phyloP scores from a whole-genome alignment of 306 rosid genomes.

The Sicyos edulis region DNA sequence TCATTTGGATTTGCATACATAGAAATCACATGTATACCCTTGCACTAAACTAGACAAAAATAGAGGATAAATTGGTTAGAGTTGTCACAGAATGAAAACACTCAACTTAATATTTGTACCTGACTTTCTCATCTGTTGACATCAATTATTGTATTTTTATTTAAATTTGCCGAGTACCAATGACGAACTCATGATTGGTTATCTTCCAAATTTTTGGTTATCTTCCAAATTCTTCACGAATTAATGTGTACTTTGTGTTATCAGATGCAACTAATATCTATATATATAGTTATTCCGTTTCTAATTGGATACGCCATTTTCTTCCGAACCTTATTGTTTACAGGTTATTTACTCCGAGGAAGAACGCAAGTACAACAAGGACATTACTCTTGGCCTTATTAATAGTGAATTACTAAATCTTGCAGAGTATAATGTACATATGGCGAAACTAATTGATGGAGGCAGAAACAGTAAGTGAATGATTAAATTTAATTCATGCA shows the following conservation, averaged over 20 bases:
- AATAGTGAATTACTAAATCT: constrained; percentile 82
- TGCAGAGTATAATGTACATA: constrained; percentile 93
- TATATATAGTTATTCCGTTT: background rate
- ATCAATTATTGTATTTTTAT: background rate
- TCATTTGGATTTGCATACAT: background rate
- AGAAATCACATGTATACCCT: background rate
- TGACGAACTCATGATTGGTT: background rate
- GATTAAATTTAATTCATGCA: constrained; percentile 11
- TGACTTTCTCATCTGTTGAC: background rate
- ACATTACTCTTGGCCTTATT: constrained; percentile 80
- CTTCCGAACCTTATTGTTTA: constrained; percentile 5
- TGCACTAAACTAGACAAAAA: background rate
- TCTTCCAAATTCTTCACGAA: background rate
- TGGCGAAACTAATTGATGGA: constrained; percentile 96
- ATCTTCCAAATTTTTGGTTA: background rate
- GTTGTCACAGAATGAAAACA: background rate
- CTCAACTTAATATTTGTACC: background rate
- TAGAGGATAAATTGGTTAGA: background rate
- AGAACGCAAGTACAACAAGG: constrained; percentile 86
- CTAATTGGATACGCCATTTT: background rate
- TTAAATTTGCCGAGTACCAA: background rate
- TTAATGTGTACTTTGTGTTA: background rate
- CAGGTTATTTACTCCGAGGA: constrained; percentile 97
- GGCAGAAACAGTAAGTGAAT: constrained; percentile 85
- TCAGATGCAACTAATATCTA: background rate